phyloP scores from a whole-genome alignment of 2,329 filamentous ascomycete genomes.

The Coniochaeta prunicola region DNA sequence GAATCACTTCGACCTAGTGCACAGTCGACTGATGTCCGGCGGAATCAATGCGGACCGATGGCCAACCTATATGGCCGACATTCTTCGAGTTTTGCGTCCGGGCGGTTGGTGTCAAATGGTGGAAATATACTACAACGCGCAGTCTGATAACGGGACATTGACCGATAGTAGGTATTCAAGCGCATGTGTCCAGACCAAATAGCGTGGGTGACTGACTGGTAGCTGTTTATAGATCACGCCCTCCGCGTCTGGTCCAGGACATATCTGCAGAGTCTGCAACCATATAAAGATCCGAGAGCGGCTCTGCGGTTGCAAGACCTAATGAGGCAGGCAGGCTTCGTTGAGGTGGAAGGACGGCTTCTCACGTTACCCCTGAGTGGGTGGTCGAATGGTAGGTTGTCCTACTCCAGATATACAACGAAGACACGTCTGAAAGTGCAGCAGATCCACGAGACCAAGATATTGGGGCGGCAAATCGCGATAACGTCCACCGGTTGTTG shows the following conservation, averaged over 20 bases:
- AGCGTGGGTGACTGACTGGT: neutral
- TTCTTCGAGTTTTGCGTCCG: slow-evolving; percentile 62
- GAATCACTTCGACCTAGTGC: slow-evolving; percentile 74
- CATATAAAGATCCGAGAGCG: slow-evolving; percentile 58
- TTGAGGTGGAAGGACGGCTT: slow-evolving; percentile 58
- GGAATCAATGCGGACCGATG: slow-evolving; percentile 70
- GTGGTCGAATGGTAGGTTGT: slow-evolving; percentile 56
- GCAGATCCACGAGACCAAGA: slow-evolving; percentile 42
- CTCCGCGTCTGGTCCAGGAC: slow-evolving; percentile 60
- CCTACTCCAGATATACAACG: neutral
- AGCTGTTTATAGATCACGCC: slow-evolving; percentile 43
- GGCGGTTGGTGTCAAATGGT: slow-evolving; percentile 84
- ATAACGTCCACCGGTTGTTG: slow-evolving; percentile 47
- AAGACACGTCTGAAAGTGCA: slow-evolving; percentile 10
- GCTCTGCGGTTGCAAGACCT: slow-evolving; percentile 52
- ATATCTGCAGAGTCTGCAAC: slow-evolving; percentile 55
- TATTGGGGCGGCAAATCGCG: slow-evolving; percentile 46
- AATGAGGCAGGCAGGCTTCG: slow-evolving; percentile 57
- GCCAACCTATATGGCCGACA: slow-evolving; percentile 68
- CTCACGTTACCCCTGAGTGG: slow-evolving; percentile 61
- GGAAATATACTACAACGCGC: slow-evolving; percentile 80
- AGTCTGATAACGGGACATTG: slow-evolving; percentile 78
- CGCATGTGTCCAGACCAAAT: no score
- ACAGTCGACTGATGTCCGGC: slow-evolving; percentile 65
- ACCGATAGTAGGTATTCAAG: slow-evolving; percentile 42